phyloP scores from a whole-genome alignment of 2,329 filamentous ascomycete genomes.

The Claviceps africana region DNA sequence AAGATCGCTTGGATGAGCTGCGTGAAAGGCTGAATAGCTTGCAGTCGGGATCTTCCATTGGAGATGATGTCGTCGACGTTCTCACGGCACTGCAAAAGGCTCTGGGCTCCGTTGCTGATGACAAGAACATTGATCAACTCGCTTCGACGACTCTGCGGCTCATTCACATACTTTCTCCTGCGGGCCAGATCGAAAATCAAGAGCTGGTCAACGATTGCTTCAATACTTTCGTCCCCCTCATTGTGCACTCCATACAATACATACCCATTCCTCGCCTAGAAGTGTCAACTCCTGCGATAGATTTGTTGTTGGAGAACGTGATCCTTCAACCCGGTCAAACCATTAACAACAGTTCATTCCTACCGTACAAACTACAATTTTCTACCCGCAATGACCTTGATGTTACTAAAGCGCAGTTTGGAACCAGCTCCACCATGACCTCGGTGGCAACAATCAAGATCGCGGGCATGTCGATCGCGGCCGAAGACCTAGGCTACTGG shows the following conservation, averaged over 20 bases:
- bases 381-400: conserved; percentile 80
- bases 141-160: conserved; percentile 53
- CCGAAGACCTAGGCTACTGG: conserved; percentile 84
- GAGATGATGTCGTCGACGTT: conserved; percentile 58
- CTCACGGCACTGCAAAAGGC: conserved; percentile 56
- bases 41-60: conserved; percentile 51
- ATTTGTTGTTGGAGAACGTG: conserved; percentile 79
- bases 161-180: conserved; percentile 53
- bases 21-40: conserved; percentile 46
- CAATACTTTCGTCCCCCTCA: conserved; percentile 66
- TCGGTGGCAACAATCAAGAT: conserved; percentile 66
- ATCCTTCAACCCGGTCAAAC: conserved; percentile 79
- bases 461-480: conserved; percentile 69
- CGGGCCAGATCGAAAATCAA: conserved; percentile 48
- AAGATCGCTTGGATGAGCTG: conserved; percentile 37
- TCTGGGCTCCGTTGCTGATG: conserved; percentile 52
- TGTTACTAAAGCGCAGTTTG: conserved; percentile 55
- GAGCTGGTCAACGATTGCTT: conserved; percentile 63
- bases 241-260: conserved; percentile 69
- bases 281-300: conserved; percentile 66
- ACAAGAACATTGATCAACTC: conserved; percentile 58
- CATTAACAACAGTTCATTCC: conserved; percentile 74
- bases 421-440: conserved; percentile 50
- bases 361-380: conserved; percentile 70
- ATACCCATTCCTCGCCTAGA: conserved; percentile 86